Evolutionary conservation across 257 asterid genomes (phyloP), one percentile per base, ranked within the genome.

Genomic region (Solanum chilense): DNA sequence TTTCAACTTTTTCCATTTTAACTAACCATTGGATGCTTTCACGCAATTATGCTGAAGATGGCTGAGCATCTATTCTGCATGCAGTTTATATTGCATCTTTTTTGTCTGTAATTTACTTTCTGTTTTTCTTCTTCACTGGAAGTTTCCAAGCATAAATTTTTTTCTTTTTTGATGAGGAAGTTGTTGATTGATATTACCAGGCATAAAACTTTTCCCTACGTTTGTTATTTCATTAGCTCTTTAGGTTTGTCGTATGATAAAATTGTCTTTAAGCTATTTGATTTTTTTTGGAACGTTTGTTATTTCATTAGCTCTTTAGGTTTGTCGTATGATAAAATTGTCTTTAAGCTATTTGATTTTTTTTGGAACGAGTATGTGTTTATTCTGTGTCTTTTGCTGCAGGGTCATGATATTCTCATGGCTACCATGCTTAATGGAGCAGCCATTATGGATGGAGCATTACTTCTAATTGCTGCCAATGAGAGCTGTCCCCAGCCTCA

Each of bases 381-480:
- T 49, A 52, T 41, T 73, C 16, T 66, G 12, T 13, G 29, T 42
- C 83, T 78, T 71, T 84, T 86, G 23, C 68, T 66, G 42, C 90
- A 95, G 99, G 99, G 99, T 73, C 99, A 96, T 56, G 99, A 96
- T 92, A 96, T 96, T 94, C 99, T 96, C 91, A 96, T 96, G 99
- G 99, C 99, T 88, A 96, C 99, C 9, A 96, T 96, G 99, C 99
- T 96, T 91, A 96, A 96, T 69, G 99, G 99, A 87, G 99, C 99
- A 4, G 98, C 99, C 70, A 96, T 96, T 84, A 96, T 96, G 99
- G 99, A 96, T 87, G 99, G 99, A 39, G 99, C 99, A 31, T 90
- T 96, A 83, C 98, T 96, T 88, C 98, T 96, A 47, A 96, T 96
- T 88, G 99, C 99, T 69, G 99, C 99, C 86, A 96, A 96, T 85